These are phyloP conservation scores for Trichomonascus vanleenenianus DNA, from an alignment of 805 yeast species.

Conservation along the genomic window DNA sequence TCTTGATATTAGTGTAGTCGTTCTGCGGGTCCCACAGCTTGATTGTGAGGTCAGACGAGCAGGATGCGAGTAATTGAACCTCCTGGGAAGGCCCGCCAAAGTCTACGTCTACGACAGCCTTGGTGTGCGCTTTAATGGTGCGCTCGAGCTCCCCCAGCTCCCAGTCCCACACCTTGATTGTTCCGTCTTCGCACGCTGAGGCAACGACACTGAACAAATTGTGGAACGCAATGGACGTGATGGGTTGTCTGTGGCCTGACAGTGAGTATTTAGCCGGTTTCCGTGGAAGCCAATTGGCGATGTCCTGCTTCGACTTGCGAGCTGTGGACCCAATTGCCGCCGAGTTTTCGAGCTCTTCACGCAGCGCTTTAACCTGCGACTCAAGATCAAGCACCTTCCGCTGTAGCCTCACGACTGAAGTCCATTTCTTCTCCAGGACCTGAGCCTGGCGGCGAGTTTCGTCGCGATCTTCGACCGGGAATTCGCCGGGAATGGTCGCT, in stretches of 20 bases:
- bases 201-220: slow-evolving; percentile 61
- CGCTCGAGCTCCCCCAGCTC: slow-evolving; percentile 55
- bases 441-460: slow-evolving; percentile 22
- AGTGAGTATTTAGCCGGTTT: slow-evolving; percentile 35
- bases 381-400: slow-evolving; percentile 63
- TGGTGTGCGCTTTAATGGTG: slow-evolving; percentile 67
- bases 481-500: not conserved
- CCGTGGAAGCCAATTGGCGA: slow-evolving; percentile 57
- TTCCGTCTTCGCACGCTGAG: slow-evolving; percentile 66
- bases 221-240: slow-evolving; percentile 62
- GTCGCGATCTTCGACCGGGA: slow-evolving; percentile 1
- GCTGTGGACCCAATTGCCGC: slow-evolving; percentile 25
- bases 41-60: slow-evolving; percentile 45
- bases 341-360: slow-evolving; percentile 34
- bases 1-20: slow-evolving; percentile 46
- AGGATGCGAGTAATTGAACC: slow-evolving; percentile 34
- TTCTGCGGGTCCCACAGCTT: slow-evolving; percentile 61
- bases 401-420: slow-evolving; percentile 74
- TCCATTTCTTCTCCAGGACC: slow-evolving; percentile 74
- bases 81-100: slow-evolving; percentile 41
- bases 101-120: slow-evolving; percentile 49
- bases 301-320: slow-evolving; percentile 16
- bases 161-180: slow-evolving; percentile 64
- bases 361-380: slow-evolving; percentile 42
- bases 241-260: slow-evolving; percentile 50